Evolutionary conservation across 441 rosid species (phyloP), one percentile per base, ranked within the genome.

Genomic region (Gossypium schwendimanii): DNA sequence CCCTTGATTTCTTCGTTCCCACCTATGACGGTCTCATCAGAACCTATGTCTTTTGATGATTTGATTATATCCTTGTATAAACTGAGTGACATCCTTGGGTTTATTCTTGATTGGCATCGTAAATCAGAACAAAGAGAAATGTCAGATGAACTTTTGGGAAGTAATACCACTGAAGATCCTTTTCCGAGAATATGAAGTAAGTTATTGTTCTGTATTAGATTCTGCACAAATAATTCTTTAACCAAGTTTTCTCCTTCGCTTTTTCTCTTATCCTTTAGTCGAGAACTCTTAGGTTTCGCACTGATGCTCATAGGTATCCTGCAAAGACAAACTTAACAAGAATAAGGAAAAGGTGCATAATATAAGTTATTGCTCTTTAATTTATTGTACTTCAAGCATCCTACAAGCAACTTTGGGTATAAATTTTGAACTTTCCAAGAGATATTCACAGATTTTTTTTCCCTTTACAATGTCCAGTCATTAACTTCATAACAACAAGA

Each of bases 181-280:
- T 89, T 82, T 71, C 97, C 93, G 58, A 96, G 97, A 81, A 80
- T 76, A 77, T 75, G 84, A 79, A 93, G 97, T 82, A 90, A 84
- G 39, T 85, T 77, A 70, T 88, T 89, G 80, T 89, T 92, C 70
- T 79, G 93, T 44, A 79, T 84, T 20, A 91, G 81, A 79, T 89
- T 86, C 78, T 84, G 82, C 69, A 88, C 93, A 81, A 96, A 96
- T 58, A 82, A 80, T 71, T 89, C 93, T 85, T 92, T 96, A 79
- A 91, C 85, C 79, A 92, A 84, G 39, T 78, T 84, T 79, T 96
- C 98, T 60, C 93, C 96, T 86, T 93, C 98, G 71, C 89, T 89
- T 83, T 85, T 92, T 75, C 82, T 88, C 94, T 91, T 96, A 68
- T 93, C 93, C 80, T 93, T 92, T 80, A 91, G 82, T 78, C 98